Percentiles rank a stretch among this genome's conserved stretches.
Conservation (phyloP, 2,329 filamentous ascomycete genomes). For the Orbilia oligospora region DNA sequence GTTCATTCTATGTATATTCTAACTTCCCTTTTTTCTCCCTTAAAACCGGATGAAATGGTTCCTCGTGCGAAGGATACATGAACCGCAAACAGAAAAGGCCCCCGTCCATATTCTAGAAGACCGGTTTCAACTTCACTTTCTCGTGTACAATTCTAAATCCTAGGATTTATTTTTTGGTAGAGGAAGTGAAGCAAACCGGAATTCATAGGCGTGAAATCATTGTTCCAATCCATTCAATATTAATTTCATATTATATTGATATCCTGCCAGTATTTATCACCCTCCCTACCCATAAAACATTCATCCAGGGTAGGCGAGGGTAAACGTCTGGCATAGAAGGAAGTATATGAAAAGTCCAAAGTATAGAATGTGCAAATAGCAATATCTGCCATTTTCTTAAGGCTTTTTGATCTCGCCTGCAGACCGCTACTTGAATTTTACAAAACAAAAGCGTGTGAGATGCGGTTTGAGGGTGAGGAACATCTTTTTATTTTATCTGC, state of each 20-base stretch:
- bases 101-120: constrained; percentile 5
- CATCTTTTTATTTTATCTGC: constrained; percentile 18
- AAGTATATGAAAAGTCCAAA: neutral
- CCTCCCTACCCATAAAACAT: constrained; percentile 59
- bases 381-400: neutral
- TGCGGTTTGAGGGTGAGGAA: constrained; percentile 60
- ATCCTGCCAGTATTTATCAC: constrained; percentile 60
- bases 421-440: constrained; percentile 59
- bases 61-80: constrained; percentile 47
- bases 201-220: constrained; percentile 46
- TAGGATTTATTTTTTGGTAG: neutral
- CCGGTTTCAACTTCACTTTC: neutral
- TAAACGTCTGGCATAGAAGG: constrained; percentile 61
- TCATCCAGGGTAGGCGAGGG: constrained; percentile 60
- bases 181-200: neutral
- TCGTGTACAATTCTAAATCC: neutral
- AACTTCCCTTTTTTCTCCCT: constrained; percentile 40
- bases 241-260: neutral
- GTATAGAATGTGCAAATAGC: constrained; percentile 5
- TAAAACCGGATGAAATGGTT: constrained; percentile 35
- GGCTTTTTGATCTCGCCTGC: constrained; percentile 45
- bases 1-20: constrained; percentile 61
- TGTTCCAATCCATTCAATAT: neutral
- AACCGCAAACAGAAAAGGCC: constrained; percentile 18
- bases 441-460: constrained; percentile 34